Percentiles rank a stretch among this genome's conserved stretches.
Conservation (phyloP, 2,329 filamentous ascomycete species). For the Periconia macrospinosa region DNA sequence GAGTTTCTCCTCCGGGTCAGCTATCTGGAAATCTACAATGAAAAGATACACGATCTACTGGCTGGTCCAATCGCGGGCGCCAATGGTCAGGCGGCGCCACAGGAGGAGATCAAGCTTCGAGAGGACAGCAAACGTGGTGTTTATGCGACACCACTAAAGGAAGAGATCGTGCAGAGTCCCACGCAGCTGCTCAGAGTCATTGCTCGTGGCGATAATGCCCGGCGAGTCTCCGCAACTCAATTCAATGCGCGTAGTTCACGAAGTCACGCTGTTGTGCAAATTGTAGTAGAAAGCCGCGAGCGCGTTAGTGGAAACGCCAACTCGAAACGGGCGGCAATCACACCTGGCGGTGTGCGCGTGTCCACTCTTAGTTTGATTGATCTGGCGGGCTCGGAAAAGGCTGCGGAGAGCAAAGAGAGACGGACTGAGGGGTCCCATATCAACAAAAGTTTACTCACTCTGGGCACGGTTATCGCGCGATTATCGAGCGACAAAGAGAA, state of each 20-base stretch:
- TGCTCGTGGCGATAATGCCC: slow-evolving; percentile 86
- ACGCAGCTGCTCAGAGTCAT: slow-evolving; percentile 95
- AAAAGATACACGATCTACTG: slow-evolving; percentile 91
- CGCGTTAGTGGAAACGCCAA: slow-evolving; percentile 54
- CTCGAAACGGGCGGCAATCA: slow-evolving; percentile 44
- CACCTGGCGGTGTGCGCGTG: slow-evolving; percentile 87
- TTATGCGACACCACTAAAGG: slow-evolving; percentile 92
- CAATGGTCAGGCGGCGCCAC: slow-evolving; percentile 51
- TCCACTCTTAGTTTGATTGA: slow-evolving; percentile 96
- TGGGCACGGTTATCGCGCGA: slow-evolving; percentile 92
- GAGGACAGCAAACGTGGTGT: slow-evolving; percentile 96
- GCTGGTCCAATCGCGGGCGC: slow-evolving; percentile 68
- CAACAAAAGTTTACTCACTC: slow-evolving; percentile 93
- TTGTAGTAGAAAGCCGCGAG: slow-evolving; percentile 95
- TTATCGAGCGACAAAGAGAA: slow-evolving; percentile 90
- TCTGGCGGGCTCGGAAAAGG: slow-evolving; percentile 92
- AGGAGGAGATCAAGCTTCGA: slow-evolving; percentile 95
- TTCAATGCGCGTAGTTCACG: slow-evolving; percentile 96
- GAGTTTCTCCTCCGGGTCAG: slow-evolving; percentile 95
- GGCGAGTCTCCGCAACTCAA: slow-evolving; percentile 90
- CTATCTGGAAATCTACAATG: slow-evolving; percentile 98
- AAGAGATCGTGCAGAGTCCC: slow-evolving; percentile 97
- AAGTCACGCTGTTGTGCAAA: slow-evolving; percentile 97
- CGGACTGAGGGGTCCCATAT: slow-evolving; percentile 95
- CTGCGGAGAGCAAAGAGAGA: slow-evolving; percentile 91